Evolutionary conservation across 768 basidiomycete genomes (phyloP), one percentile per base, ranked within the genome.

Genomic region (Lepiota venenata): DNA sequence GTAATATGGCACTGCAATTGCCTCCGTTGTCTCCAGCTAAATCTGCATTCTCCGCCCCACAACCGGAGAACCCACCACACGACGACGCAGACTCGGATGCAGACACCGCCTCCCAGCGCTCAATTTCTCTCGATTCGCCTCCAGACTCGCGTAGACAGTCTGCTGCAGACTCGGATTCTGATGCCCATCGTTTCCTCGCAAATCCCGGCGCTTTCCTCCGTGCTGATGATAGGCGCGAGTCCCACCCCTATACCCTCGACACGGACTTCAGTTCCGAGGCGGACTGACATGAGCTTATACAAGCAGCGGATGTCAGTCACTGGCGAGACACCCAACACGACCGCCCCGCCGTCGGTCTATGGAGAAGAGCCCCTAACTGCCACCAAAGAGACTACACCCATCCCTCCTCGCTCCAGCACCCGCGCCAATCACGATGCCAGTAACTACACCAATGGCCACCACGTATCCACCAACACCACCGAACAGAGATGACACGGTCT

Each of bases 21-120:
- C 69, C 70, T 20, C 66, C 69, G 29, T 70, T 66, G 21, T 70
- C 71, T 41, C 73, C 69, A 46, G 58, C 62, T 4, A 59, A 56
- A 14, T 57, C 63, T 4, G 59, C 57, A 15, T 54, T 60, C 15
- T 59, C 65, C 44, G 47, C 62, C 44, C 66, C 66, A 16, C 63
- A 67, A 43, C 59, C 62, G 40, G 70, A 62, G 55, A 60, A 60
- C 47, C 61, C 70, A 40, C 59, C 66, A 15, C 69, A 69, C 50
- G 70, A 72, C 25, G 61, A 68, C 14, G 68, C 69, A 55, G 78
- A 78, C 52, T 76, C 73, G 54, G 87, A 87, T 58, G 82, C 77
- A 54, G 90, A 91, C 63, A 90, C 87, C 4, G 88, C 90, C 14
- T 90, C 88, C 8, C 86, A 88, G 62, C 82, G 78, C 38, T 91